A percentile compares a stretch with the other conserved stretches of the same genome.
Evolutionary conservation across 768 basidiomycete species (phyloP).

Genomic region (Xerocomellus dryophilus): DNA sequence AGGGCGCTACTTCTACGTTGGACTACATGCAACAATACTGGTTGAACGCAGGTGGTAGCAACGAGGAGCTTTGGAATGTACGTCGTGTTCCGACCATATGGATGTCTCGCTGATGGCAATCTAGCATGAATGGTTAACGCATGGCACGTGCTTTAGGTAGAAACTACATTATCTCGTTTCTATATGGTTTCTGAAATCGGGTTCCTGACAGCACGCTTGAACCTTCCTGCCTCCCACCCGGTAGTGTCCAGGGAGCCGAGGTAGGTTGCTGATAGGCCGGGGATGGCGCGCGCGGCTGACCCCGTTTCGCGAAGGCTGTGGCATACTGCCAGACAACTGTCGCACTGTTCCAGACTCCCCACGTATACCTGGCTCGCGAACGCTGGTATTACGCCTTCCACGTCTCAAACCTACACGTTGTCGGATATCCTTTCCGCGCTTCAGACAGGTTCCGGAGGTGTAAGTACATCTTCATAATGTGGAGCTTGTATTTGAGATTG

Average conservation of each 20-base stretch:
- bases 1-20: slow-evolving; percentile 58
- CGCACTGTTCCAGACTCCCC: slow-evolving; percentile 56
- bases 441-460: slow-evolving; percentile 50
- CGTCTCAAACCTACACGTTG: slow-evolving; percentile 54
- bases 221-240: slow-evolving; percentile 54
- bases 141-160: slow-evolving; percentile 53
- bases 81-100: slow-evolving; percentile 10
- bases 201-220: slow-evolving; percentile 49
- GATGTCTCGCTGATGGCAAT: slow-evolving; percentile 3
- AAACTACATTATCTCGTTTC: not conserved
- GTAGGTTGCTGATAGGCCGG: slow-evolving; percentile 31
- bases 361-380: slow-evolving; percentile 69
- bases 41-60: slow-evolving; percentile 57
- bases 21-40: slow-evolving; percentile 60
- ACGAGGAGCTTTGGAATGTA: slow-evolving; percentile 70
- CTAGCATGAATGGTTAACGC: slow-evolving; percentile 68
- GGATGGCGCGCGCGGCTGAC: not conserved
- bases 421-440: slow-evolving; percentile 53
- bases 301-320: slow-evolving; percentile 47
- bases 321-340: slow-evolving; percentile 62
- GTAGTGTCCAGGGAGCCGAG: slow-evolving; percentile 60
- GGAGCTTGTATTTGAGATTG: not conserved
- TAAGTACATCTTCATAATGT: slow-evolving; percentile 8
- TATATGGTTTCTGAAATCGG: not conserved
- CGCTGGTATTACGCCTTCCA: slow-evolving; percentile 73